Base-by-base conservation (phyloP, 2,329 filamentous ascomycete genomes). In the Pseudopithomyces chartarum region DNA sequence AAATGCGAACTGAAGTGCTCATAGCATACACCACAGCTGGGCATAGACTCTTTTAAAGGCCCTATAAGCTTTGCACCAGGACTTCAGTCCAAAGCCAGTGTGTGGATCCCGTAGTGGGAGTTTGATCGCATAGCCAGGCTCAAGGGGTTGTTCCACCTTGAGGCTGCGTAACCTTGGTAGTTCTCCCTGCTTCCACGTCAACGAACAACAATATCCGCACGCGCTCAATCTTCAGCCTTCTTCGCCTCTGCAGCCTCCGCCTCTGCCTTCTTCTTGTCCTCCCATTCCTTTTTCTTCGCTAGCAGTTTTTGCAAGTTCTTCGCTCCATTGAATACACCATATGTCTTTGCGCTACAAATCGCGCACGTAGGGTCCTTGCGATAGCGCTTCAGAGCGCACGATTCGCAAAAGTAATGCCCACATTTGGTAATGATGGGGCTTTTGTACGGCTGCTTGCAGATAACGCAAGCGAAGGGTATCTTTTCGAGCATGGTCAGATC, bases 371-470 rank as follows among this genome's bases (percentile, higher is more conserved):
- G 93, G 66, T 93, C 91, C 71, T 91, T 95, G 60, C 90, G 84
- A 73, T 97, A 98, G 62, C 93, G 80, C 72, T 90, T 87, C 66
- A 98, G 80, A 23, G 95, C 95, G 75, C 95, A 99, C 1, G 84
- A 82, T 75, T 97, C 90, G 73, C 95, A 99, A 71, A 98, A 98
- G 75, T 98, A 98, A 75, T 99, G 95, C 0, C 92, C 90, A 65
- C 95, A 99, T 63, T 92, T 90, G 12, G 95, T 98, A 22, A 94
- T 80, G 12, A 98, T 85, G 0, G 95, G 94, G 55, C 85, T 83
- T 67, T 87, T 89, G 77, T 97, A 97, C 1, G 87, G 77, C 36
- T 87, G 84, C 67, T 88, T 87, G 81, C 93, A 97, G 59, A 97
- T 91, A 61, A 96, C 86, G 75, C 93, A 97, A 1, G 87, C 90